A percentile compares a stretch with the other conserved stretches of the same genome.
These are phyloP conservation scores for Monoraphidium neglectum DNA, from an alignment of 139 green algal species.

Conservation along the genomic window DNA sequence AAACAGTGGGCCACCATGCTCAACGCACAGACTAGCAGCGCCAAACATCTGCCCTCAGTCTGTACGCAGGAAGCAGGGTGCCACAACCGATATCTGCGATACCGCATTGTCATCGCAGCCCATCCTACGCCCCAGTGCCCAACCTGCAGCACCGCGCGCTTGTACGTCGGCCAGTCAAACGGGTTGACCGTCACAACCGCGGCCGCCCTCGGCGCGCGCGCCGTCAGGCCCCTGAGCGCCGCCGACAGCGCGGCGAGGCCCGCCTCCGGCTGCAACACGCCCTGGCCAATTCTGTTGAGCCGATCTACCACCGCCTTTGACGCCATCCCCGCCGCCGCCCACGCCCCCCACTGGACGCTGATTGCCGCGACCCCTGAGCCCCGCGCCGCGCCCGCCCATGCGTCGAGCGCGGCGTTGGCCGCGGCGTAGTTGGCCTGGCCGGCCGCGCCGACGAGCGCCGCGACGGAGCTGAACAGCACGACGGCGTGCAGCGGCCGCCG, in stretches of 20 bases:
- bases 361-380: not conserved
- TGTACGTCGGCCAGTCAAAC: constrained; percentile 48
- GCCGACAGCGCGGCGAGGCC: constrained; percentile 57
- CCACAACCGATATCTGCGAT: too few relatives aligned
- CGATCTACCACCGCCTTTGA: constrained; percentile 43
- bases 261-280: constrained; percentile 48
- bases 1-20: too few relatives aligned
- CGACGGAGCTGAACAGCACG: constrained; percentile 86
- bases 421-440: constrained; percentile 85
- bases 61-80: not conserved
- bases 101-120: too few relatives aligned
- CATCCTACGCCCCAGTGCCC: too few relatives aligned
- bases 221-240: constrained; percentile 3
- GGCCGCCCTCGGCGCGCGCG: not conserved
- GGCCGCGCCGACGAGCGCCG: constrained; percentile 74
- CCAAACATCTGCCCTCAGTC: too few relatives aligned
- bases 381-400: constrained; percentile 6
- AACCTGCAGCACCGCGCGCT: not conserved
- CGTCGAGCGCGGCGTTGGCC: constrained; percentile 78
- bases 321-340: constrained; percentile 52
- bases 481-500: constrained; percentile 20
- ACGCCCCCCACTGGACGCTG: constrained; percentile 63
- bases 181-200: constrained; percentile 52
- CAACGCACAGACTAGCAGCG: too few relatives aligned
- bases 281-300: constrained; percentile 69